phyloP scores from a whole-genome alignment of 2,329 filamentous ascomycete species.

The Didymella pinodella region DNA sequence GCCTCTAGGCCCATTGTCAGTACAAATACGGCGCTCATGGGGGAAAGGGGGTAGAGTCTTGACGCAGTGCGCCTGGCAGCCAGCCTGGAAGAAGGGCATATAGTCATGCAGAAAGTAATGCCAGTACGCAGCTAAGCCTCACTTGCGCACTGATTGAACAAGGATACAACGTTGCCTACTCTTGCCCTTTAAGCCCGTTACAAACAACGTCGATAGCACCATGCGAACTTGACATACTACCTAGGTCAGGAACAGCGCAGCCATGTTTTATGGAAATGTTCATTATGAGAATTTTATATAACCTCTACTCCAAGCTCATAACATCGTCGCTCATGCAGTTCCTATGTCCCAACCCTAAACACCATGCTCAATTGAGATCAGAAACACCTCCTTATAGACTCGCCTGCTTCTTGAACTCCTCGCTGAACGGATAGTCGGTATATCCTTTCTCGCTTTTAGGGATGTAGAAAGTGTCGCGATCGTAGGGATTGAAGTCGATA shows the following conservation, averaged over 20 bases:
- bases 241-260: too few species aligned
- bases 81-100: background rate
- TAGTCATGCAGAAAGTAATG: background rate
- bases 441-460: slow-evolving; percentile 50
- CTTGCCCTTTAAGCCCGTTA: background rate
- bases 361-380: slow-evolving; percentile 13
- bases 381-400: background rate
- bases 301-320: background rate
- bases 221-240: background rate
- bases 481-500: slow-evolving; percentile 55
- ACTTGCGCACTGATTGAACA: background rate
- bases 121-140: background rate
- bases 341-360: slow-evolving; percentile 4
- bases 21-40: background rate
- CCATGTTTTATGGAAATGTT: too few species aligned
- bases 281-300: background rate
- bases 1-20: background rate
- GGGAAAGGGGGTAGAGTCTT: too few species aligned
- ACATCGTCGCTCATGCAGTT: slow-evolving; percentile 1
- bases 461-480: slow-evolving; percentile 57
- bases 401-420: slow-evolving; percentile 23
- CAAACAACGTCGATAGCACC: background rate
- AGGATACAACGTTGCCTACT: background rate
- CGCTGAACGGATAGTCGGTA: slow-evolving; percentile 49
- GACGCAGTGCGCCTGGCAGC: background rate